These are phyloP conservation scores for Penicillium samsonianum DNA, from an alignment of 495 filamentous ascomycete genomes.

Conservation along the genomic window DNA sequence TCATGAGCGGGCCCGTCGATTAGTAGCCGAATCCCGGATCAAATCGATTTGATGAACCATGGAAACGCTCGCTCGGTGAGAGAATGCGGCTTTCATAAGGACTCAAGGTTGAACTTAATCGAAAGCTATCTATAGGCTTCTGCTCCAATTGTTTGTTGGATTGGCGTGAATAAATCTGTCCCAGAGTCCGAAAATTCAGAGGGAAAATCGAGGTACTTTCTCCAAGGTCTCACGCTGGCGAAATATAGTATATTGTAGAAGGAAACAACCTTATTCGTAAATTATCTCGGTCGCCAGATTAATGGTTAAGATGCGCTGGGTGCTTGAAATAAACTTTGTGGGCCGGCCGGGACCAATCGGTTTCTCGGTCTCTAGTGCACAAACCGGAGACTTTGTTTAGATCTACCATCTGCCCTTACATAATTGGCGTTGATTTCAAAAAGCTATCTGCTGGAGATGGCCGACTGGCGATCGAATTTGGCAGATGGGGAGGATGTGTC, in stretches of 20 bases:
- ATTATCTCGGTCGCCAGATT: conserved; percentile 1
- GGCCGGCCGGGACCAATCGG: too few species aligned
- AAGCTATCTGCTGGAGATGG: too few species aligned
- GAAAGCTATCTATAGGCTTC: conserved; percentile 8
- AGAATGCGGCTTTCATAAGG: neutral
- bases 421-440: too few species aligned
- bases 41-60: neutral
- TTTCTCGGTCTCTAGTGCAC: too few species aligned
- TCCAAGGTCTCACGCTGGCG: too few species aligned
- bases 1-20: conserved; percentile 2
- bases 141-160: neutral
- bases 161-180: conserved; percentile 4
- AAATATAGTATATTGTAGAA: too few species aligned
- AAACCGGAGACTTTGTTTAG: too few species aligned
- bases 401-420: too few species aligned
- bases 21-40: conserved; percentile 2
- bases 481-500: too few species aligned
- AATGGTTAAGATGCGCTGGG: neutral
- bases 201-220: too few species aligned
- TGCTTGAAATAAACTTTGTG: conserved; percentile 7
- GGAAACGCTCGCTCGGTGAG: neutral
- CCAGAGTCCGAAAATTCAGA: neutral
- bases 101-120: conserved; percentile 1
- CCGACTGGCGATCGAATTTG: too few species aligned
- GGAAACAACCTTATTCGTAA: neutral